Evolutionary conservation across 2,329 filamentous ascomycete genomes (phyloP), one percentile per base, ranked within the genome.

Genomic region (Sclerotinia spermophila): DNA sequence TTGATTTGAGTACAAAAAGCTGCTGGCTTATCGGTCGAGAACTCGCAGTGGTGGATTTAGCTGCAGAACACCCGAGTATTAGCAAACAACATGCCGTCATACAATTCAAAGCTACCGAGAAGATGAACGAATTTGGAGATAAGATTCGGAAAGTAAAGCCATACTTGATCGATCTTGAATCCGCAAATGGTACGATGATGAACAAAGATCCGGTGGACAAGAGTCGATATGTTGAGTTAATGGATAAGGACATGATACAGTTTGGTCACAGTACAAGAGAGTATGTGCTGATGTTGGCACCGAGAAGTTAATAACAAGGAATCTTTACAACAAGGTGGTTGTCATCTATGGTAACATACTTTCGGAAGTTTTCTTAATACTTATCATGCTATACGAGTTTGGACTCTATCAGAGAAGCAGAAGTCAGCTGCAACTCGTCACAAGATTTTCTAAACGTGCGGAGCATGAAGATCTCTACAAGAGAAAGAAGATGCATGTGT

Each of bases 61-160:
- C 88, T 2, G 87, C 96, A 11, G 93, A 97, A 78, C 95, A 99
- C 79, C 94, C 94, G 0, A 97, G 93, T 80, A 89, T 94, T 77
- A 97, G 93, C 80, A 96, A 96, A 81, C 96, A 99, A 81, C 96
- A 99, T 80, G 95, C 95, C 0, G 96, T 94, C 13, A 87, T 99
- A 58, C 96, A 99, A 79, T 99, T 99, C 78, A 89, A 96, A 51
- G 90, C 93, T 78, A 88, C 91, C 30, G 92, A 93, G 77, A 94
- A 91, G 81, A 88, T 88, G 73, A 93, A 96, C 76, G 93, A 97
- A 81, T 96, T 87, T 79, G 94, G 94, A 33, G 94, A 97, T 79
- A 92, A 90, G 78, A 85, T 90, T 71, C 93, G 92, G 33, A 90
- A 85, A 73, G 92, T 94, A 60, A 91, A 89, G 82, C 94, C 94